Evolutionary conservation across 2,329 filamentous ascomycete genomes (phyloP), one percentile per base, ranked within the genome.

Genomic region (Diatrype stigma): DNA sequence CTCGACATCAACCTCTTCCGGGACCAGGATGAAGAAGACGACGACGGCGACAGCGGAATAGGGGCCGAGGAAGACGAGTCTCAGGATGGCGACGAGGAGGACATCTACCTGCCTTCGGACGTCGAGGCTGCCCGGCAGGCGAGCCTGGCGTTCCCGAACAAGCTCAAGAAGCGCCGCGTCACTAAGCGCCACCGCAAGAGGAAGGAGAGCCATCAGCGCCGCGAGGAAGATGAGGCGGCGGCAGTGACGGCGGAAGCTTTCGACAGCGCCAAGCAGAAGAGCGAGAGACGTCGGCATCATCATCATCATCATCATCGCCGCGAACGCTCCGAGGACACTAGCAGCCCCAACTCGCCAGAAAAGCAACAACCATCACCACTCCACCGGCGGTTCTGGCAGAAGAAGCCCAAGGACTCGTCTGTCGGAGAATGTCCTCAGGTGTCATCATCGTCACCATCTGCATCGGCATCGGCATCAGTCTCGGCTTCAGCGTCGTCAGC

Each of bases 21-120:
- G 46, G 70, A 68, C 22, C 49, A 68, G 23, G 70, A 72, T 0
- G 73, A 71, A 16, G 69, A 67, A 5, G 67, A 73, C 53, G 61
- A 67, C 22, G 70, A 70, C 48, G 63, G 65, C n/a, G 62, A 16
- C 38, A 58, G n/a, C n/a, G n/a, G n/a, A n/a, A n/a, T n/a, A n/a
- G n/a, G n/a, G n/a, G n/a, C n/a, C 28, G 65, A 63, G 28, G 59
- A 65, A 23, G 60, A 65, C 21, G 60, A 59, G 17, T 52, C 61
- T 4, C 60, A 58, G 30, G 59, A 62, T 16, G 64, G 64, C 3
- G 61, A n/a, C n/a, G n/a, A 62, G 11, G 55, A 66, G 46, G 60
- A 65, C 14, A 21, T 57, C n/a, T 64, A 67, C n/a, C 58, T 67
- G 19, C 53, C 58, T 38, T 67, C 65, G 8, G 66, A 68, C 38